Base-by-base conservation (phyloP, 176 grass and related monocot genomes). In the Dendrocalamus sinicus region DNA sequence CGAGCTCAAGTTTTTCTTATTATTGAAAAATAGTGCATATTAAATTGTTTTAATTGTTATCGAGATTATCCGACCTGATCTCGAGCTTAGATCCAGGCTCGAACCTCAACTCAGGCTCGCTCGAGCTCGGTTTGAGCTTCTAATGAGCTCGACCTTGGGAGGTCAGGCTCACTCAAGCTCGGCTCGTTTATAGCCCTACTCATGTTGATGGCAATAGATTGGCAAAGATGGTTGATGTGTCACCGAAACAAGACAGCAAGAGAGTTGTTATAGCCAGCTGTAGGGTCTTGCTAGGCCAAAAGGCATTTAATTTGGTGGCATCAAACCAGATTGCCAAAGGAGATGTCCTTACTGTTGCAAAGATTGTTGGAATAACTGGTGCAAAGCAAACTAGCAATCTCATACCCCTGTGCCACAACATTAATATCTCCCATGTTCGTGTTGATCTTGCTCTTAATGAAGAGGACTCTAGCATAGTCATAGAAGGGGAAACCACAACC, bases 321-420 rank as follows among this genome's bases (percentile, higher is more conserved):
- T 96, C 96, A 41, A 96, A 99, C 45, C 90, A 99, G 83, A 96
- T 94, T 78, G 86, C 92, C 4, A 99, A 99, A 96, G 96, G 93
- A 67, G 92, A 96, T 86, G 96, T 94, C 2, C 87, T 99, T 85
- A 96, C 85, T 79, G 96, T 96, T 78, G 96, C 96, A 65, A 96
- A 99, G 84, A 90, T 99, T 81, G 90, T 90, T 69, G 96, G 96
- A 88, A 99, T 99, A 73, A 96, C 81, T 85, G 96, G 96, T 60
- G 96, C 96, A 37, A 99, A 99, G 74, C 94, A 92, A 85, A 99
- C 96, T 35, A 86, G 92, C 74, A 94, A 72, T 48, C 91, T 94
- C 47, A 94, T 96, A 78, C 96, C 93, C 7, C 54, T 99, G 40
- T 96, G 93, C 52, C 93, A 99, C 81, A 99, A 94, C 83, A 92